phyloP scores from a whole-genome alignment of 2,329 filamentous ascomycete species.

The Pezicula radicicola region DNA sequence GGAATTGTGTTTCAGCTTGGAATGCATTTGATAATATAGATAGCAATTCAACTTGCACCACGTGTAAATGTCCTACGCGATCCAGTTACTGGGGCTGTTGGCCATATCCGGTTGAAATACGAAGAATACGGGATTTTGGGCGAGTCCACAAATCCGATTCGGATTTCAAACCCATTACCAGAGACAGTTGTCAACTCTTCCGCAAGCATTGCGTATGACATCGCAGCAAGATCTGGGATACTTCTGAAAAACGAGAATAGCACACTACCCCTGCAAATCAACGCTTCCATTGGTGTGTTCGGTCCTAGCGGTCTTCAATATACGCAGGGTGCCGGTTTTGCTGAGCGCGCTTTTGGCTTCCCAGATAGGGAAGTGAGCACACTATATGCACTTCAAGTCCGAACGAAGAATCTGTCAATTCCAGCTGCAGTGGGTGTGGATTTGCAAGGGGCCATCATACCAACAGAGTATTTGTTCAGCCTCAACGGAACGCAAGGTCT shows the following conservation, averaged over 20 bases:
- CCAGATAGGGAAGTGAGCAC: neutral
- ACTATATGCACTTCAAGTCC: neutral
- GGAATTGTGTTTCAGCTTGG: too few relatives aligned
- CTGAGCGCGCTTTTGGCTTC: neutral
- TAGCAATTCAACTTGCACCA: neutral
- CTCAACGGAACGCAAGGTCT: too few relatives aligned
- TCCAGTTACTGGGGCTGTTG: neutral
- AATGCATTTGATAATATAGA: neutral
- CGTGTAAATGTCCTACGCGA: neutral
- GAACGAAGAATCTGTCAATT: neutral
- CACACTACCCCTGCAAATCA: neutral
- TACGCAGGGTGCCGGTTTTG: neutral
- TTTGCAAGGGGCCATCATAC: too few relatives aligned
- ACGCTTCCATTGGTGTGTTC: neutral
- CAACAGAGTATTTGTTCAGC: too few relatives aligned
- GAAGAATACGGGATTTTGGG: neutral
- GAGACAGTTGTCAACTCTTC: neutral
- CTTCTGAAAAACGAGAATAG: neutral
- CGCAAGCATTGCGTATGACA: neutral
- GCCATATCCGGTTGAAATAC: neutral
- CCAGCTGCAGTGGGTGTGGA: neutral
- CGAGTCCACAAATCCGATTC: neutral
- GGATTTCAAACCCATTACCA: neutral
- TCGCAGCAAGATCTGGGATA: neutral
- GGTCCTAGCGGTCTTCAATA: neutral